Evolutionary conservation across 2,329 filamentous ascomycete genomes (phyloP).

Genomic region (Clonostachys rhizophaga): DNA sequence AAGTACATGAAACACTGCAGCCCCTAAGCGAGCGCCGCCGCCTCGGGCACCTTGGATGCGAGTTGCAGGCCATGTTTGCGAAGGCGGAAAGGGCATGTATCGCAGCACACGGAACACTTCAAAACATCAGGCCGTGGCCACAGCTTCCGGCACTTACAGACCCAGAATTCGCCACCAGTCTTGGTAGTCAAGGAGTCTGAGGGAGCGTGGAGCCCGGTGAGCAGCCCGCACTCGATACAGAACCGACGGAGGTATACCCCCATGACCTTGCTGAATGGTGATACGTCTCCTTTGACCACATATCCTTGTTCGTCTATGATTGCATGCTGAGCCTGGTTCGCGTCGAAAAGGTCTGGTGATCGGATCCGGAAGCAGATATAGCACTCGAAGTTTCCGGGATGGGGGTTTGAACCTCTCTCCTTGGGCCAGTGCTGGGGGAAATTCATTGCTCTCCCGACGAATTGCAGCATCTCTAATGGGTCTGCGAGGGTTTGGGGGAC

Average conservation of each 20-base stretch:
- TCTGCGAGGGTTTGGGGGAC: slow-evolving; percentile 26
- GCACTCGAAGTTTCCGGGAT: slow-evolving; percentile 34
- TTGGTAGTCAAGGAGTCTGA: slow-evolving; percentile 29
- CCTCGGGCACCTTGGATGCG: no score
- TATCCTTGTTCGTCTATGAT: slow-evolving; percentile 22
- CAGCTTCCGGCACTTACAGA: slow-evolving; percentile 28
- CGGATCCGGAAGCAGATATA: slow-evolving; percentile 35
- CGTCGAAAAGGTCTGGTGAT: slow-evolving; percentile 29
- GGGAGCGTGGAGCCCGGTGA: slow-evolving; percentile 26
- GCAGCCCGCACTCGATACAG: slow-evolving; percentile 34
- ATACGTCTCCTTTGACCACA: slow-evolving; percentile 10
- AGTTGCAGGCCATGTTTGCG: no score
- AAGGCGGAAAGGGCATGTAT: slow-evolving; percentile 21
- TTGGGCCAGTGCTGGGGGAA: slow-evolving; percentile 31
- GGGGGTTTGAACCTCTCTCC: slow-evolving; percentile 26
- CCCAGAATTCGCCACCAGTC: slow-evolving; percentile 29
- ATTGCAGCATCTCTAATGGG: slow-evolving; percentile 27
- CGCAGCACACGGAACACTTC: slow-evolving; percentile 25
- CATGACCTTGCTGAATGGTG: slow-evolving; percentile 15
- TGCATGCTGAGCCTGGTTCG: slow-evolving; percentile 22
- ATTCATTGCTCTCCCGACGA: slow-evolving; percentile 33
- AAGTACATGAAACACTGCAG: no score
- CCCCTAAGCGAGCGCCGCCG: no score
- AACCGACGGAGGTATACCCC: slow-evolving; percentile 26
- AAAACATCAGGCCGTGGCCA: slow-evolving; percentile 27